Conservation (phyloP, 768 basidiomycete genomes). For the Leccinum incarnatum region DNA sequence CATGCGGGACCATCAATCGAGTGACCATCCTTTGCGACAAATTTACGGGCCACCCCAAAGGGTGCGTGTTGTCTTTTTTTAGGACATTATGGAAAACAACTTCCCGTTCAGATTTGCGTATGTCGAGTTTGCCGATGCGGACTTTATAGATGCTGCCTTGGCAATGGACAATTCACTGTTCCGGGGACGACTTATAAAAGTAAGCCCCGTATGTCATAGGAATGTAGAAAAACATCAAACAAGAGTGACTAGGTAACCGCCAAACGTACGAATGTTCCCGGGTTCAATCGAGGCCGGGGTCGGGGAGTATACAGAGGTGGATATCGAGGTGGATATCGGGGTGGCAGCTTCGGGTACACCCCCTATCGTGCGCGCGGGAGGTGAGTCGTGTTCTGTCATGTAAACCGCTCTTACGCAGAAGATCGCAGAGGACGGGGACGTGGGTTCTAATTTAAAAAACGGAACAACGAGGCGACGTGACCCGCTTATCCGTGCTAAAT, state of each 20-base stretch:
- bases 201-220: constrained; percentile 31
- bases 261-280: constrained; percentile 95
- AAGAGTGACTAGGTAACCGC: constrained; percentile 70
- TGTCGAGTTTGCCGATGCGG: constrained; percentile 95
- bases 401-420: constrained; percentile 5
- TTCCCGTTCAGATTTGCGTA: constrained; percentile 78
- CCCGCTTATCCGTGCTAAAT: constrained; percentile 8
- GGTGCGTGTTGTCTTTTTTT: constrained; percentile 46
- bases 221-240: constrained; percentile 1
- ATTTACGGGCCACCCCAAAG: constrained; percentile 99
- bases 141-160: constrained; percentile 85
- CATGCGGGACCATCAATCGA: constrained; percentile 97
- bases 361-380: constrained; percentile 71
- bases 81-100: constrained; percentile 7
- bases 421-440: constrained; percentile 67
- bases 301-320: constrained; percentile 65
- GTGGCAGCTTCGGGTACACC: constrained; percentile 50
- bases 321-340: constrained; percentile 58
- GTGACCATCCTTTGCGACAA: constrained; percentile 99
- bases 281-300: constrained; percentile 82
- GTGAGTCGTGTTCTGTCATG: constrained; percentile 40
- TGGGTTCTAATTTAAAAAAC: constrained; percentile 45
- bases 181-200: constrained; percentile 90
- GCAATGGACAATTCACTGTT: constrained; percentile 97
- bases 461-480: constrained; percentile 18